These are phyloP conservation scores for Tylopilus rubrobrunneus DNA, from an alignment of 768 basidiomycete genomes.

Conservation along the genomic window DNA sequence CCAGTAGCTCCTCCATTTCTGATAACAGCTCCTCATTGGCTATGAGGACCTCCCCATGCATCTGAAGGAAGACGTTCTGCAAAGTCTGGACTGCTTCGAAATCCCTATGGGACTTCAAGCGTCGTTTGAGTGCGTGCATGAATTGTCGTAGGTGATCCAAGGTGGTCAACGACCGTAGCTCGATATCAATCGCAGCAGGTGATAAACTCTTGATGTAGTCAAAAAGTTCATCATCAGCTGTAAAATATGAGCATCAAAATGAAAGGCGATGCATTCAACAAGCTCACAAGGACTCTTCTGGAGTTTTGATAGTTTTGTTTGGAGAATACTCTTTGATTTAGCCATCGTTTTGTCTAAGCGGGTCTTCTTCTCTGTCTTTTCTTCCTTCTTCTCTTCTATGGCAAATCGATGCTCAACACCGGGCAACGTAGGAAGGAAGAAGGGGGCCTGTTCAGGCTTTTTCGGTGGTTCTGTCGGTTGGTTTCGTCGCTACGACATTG, in stretches of 20 bases:
- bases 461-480: slow-evolving; percentile 96
- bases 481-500: slow-evolving; percentile 72
- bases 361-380: slow-evolving; percentile 40
- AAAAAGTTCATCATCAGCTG: slow-evolving; percentile 80
- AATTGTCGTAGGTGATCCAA: slow-evolving; percentile 64
- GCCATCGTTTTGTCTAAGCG: slow-evolving; percentile 50
- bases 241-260: slow-evolving; percentile 2
- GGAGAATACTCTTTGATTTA: slow-evolving; percentile 64
- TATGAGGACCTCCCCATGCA: slow-evolving; percentile 80
- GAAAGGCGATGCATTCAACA: slow-evolving; percentile 1
- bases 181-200: slow-evolving; percentile 88
- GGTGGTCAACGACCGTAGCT: slow-evolving; percentile 74
- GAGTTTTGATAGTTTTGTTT: slow-evolving; percentile 57
- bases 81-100: slow-evolving; percentile 95
- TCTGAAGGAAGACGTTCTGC: slow-evolving; percentile 75
- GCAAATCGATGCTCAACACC: slow-evolving; percentile 85
- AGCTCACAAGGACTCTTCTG: slow-evolving; percentile 66
- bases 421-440: slow-evolving; percentile 91
- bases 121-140: slow-evolving; percentile 65
- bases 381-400: slow-evolving; percentile 39
- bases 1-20: slow-evolving; percentile 54
- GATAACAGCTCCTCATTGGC: slow-evolving; percentile 60
- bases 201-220: slow-evolving; percentile 79
- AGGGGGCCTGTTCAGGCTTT: slow-evolving; percentile 91
- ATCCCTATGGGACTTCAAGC: slow-evolving; percentile 77